Base-by-base conservation (phyloP, 495 filamentous ascomycete genomes). In the Rostrohypoxylon terebratum region DNA sequence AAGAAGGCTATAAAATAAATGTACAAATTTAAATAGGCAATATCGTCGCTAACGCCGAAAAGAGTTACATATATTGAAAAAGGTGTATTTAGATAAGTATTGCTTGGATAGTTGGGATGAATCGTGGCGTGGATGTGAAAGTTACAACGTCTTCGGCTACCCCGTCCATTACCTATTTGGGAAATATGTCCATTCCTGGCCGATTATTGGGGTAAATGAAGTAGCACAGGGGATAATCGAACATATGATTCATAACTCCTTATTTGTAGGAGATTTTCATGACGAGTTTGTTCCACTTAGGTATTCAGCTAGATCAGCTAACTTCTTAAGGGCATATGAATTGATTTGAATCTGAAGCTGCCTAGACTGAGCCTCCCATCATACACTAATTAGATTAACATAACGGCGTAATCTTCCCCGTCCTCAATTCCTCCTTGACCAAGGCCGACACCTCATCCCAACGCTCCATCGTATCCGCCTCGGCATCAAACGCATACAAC, bases 401-500 rank as follows among this genome's bases (percentile, higher is more conserved):
- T 14, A 86, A 47, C 4, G 83, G 82, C 23, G 75, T 74, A 40
- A 86, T 81, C 36, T 80, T 74, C 10, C 84, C 84, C 10, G 59
- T 69, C 58, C 55, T 38, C 40, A 85, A 68, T 65, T 87, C 84
- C 28, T 78, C 64, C 20, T 65, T 53, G 7, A 86, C 83, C n/a
- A 75, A 44, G 6, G 68, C 53, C 13, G 79, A 77, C 8, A 85
- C 76, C 16, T 76, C 77, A 14, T 83, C 71, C 83, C 84, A 86
- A 40, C 81, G 75, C 48, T 81, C 75, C 7, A 77, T 14, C 18
- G 84, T 79, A 69, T 87, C 84, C 6, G 80, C 79, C 72, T 87
- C 84, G 0, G 84, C 81, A 68, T 87, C 84, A 48, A 83, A 87
- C 10, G 83, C 77, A 72, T 87, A 87, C 25, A 87, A 48, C 76